A percentile compares a stretch with the other conserved stretches of the same genome.
Conservation (phyloP, 1,139 yeast genomes). For the Ashbya aceris region DNA sequence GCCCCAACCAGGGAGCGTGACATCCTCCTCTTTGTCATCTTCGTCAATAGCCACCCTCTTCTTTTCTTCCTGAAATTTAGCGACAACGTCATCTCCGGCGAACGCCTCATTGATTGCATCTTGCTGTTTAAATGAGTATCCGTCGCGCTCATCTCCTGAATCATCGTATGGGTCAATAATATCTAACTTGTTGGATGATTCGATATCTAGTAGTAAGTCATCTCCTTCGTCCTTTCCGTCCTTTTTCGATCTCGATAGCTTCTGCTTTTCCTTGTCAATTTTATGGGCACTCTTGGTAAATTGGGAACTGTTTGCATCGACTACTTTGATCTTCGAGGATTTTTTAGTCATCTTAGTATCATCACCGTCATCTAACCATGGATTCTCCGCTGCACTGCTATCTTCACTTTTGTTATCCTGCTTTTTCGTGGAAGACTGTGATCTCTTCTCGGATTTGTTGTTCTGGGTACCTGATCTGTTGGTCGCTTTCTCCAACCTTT, state of each 20-base stretch:
- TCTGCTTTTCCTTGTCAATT: slow-evolving; percentile 42
- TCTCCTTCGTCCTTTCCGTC: slow-evolving; percentile 11
- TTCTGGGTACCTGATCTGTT: slow-evolving; percentile 4
- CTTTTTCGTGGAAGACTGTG: slow-evolving; percentile 1
- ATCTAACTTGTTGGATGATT: slow-evolving; percentile 27
- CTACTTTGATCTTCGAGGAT: slow-evolving; percentile 44
- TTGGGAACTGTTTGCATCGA: slow-evolving; percentile 52
- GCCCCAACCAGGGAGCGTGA: slow-evolving; percentile 94
- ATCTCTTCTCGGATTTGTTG: slow-evolving; percentile 2
- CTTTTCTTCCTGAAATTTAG: slow-evolving; percentile 72
- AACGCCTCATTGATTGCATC: slow-evolving; percentile 84
- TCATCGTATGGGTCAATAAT: slow-evolving; percentile 40
- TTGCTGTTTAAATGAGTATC: slow-evolving; percentile 54
- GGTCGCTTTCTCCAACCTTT: slow-evolving; percentile 32
- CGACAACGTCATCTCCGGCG: slow-evolving; percentile 88
- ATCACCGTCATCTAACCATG: slow-evolving; percentile 51
- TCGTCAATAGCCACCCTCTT: slow-evolving; percentile 59
- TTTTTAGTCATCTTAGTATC: slow-evolving; percentile 30
- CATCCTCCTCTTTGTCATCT: slow-evolving; percentile 78
- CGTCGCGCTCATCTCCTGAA: slow-evolving; percentile 32
- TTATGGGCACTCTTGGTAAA: slow-evolving; percentile 37
- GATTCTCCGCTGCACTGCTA: slow-evolving; percentile 37
- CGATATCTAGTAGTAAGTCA: slow-evolving; percentile 23
- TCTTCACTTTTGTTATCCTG: slow-evolving; percentile 7
- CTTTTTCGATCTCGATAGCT: slow-evolving; percentile 29